Base-by-base conservation (phyloP, 768 basidiomycete species). In the Hericium alpestre region DNA sequence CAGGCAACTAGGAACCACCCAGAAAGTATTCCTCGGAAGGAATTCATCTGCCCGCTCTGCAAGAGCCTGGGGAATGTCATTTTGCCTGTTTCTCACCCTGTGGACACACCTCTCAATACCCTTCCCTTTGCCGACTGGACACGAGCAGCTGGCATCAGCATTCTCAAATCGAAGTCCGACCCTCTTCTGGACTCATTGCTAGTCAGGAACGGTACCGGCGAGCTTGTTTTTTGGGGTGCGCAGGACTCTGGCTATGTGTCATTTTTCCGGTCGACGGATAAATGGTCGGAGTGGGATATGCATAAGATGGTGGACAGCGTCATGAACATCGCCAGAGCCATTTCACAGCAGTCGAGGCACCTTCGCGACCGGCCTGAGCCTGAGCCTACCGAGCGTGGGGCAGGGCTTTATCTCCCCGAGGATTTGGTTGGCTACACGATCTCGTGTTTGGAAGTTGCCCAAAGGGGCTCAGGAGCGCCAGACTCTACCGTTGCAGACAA, bases 41-140 rank as follows among this genome's bases (percentile, higher is more conserved):
- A 99, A 65, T 98, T 86, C 72, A 89, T 97, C 50, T 99, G 96
- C 64, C 96, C 96, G 1, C 73, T 99, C 4, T 99, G 96, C 76
- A 98, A 98, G 72, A 93, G 90, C 63, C 75, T 97, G 6, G 93
- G 95, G 3, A 99, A 99, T 69, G 83, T 93, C 32, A 86, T 99
- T 43, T 77, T 99, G 0, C 96, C 96, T 0, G 84, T 94, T 16
- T 75, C 79, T 4, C 74, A 74, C 12, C 74, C 83, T 11, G 62
- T 62, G n/a, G 77, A 73, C 38, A 68, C 76, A 22, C 67, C 67
- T 3, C 76, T 83, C 54, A 87, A 80, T 57, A 71, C 70, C 3
- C 71, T 81, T 0, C 79, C 86, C 0, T 90, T 96, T 67, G 76
- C 90, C 0, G 91, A 94, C 63, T 94, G 90, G 90, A 90, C 94